Evolutionary conservation across 176 grass and related monocot species (phyloP), one percentile per base, ranked within the genome.

Genomic region (sorghum (Sorghum bicolor)): DNA sequence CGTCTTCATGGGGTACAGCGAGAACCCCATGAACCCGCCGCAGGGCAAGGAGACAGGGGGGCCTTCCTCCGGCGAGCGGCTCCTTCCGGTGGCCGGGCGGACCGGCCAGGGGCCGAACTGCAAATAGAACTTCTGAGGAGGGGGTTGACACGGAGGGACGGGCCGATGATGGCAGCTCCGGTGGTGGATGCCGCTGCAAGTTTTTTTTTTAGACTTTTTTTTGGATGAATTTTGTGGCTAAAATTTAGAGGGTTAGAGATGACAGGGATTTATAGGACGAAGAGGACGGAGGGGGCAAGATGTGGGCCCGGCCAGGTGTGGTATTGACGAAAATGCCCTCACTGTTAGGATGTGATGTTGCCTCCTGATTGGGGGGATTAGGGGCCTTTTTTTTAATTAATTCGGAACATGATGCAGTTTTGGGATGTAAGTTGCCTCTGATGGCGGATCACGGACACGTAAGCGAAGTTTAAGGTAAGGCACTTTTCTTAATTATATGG

Each of bases 21-120:
- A 97, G 90, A 97, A 94, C 75, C 95, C 95, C 95, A 97, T 97
- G 92, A 67, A 75, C 63, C 87, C 73, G 44, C 86, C 84, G 77
- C 8, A 78, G 72, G 37, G 28, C 30, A 75, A 38, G 38, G 43
- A 47, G 29, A 26, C 67, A 26, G 48, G 70, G 17, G 67, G 26
- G 61, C 76, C 16, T 69, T 58, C 67, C 66, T 84, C 89, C 81
- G 81, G 69, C 83, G n/a, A 85, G 77, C 50, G 58, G 36, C 24
- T 28, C 45, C 67, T 84, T 64, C 86, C 89, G 81, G 34, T 81
- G 86, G 70, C 86, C 88, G 81, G 82, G 4, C 12, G 61, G 64
- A 44, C 77, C 55, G 83, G 25, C 32, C 39, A 89, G 28, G 64
- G 63, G 64, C 41, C 9, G 10, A 29, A 34, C 1, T 70, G 72